Base-by-base conservation (phyloP, 495 filamentous ascomycete species). In the Lepraria neglecta region DNA sequence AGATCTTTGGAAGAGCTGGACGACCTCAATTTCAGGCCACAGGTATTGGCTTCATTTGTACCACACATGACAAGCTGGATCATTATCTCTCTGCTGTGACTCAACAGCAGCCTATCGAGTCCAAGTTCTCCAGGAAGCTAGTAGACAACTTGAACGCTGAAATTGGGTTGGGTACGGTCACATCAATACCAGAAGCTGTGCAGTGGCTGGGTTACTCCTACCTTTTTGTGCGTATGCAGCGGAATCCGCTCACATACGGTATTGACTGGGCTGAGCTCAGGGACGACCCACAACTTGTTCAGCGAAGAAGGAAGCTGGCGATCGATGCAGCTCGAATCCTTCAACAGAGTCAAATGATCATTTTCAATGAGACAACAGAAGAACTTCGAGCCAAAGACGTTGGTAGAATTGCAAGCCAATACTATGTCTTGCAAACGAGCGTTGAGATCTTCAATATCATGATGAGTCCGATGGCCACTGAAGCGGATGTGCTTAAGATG, bases 181-280 rank as follows among this genome's bases (percentile, higher is more conserved):
- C 92, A 1, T 96, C 92, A 7, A 85, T 99, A n/a, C 72, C 84
- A 12, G 94, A 99, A 72, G 94, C 87, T 6, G 91, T 96, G 0
- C 88, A 92, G 68, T 99, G 94, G 94, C 84, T 99, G 12, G 91
- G 94, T 14, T 97, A 99, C 71, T 96, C 92, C 3, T 99, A 97
- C 70, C 80, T 99, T 3, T 97, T 92, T 66, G 92, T 97, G 45
- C 86, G 94, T 38, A 97, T 97, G 94, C 84, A 88, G 70, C 84
- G 87, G 47, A 96, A 91, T 66, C 95, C 92, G 1, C 82, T 92
- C 60, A 82, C 86, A 9, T 99, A 99, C 70, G 95, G 92, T n/a
- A 96, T 99, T 58, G 90, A 95, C 52, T 97, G 86, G 85, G 77
- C 87, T n/a, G 94, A 97, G 74, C 87, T 87, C 43, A 78, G 82